A percentile compares a stretch with the other conserved stretches of the same genome.
phyloP scores from a whole-genome alignment of 179 eudicot species.

The Drosera spatulata region DNA sequence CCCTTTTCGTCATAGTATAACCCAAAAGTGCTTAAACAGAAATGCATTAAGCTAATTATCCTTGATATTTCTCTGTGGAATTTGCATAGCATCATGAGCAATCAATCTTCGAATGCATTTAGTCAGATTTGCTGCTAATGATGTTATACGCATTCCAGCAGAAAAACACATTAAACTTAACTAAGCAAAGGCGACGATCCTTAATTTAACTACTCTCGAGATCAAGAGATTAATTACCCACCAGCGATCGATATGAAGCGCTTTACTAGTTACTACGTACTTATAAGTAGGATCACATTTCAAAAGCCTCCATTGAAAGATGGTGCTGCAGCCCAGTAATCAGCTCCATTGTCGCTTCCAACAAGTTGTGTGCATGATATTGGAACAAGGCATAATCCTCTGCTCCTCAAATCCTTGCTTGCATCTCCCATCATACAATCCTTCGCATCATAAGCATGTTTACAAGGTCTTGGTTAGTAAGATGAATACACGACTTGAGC shows the following conservation, averaged over 20 bases:
- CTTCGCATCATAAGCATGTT: neutral
- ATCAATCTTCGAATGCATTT: slow-evolving; percentile 28
- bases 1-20: too few species aligned
- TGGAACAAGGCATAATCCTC: slow-evolving; percentile 91
- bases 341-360: slow-evolving; percentile 64
- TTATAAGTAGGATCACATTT: slow-evolving; percentile 2
- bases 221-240: neutral
- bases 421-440: slow-evolving; percentile 23
- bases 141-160: slow-evolving; percentile 33
- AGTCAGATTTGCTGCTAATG: slow-evolving; percentile 57
- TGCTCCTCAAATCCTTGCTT: slow-evolving; percentile 57
- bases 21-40: too few species aligned
- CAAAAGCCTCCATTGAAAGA: slow-evolving; percentile 66
- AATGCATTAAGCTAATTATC: too few species aligned
- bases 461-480: neutral
- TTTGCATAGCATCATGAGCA: slow-evolving; percentile 55
- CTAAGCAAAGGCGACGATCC: neutral
- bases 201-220: neutral
- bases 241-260: neutral
- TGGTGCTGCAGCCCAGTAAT: slow-evolving; percentile 63
- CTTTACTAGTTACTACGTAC: too few species aligned
- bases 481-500: too few species aligned
- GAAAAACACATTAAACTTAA: neutral
- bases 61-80: neutral
- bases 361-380: slow-evolving; percentile 57